These are phyloP conservation scores for Neofusicoccum sp. DNA, from an alignment of 2,329 filamentous ascomycete genomes.

Conservation along the genomic window DNA sequence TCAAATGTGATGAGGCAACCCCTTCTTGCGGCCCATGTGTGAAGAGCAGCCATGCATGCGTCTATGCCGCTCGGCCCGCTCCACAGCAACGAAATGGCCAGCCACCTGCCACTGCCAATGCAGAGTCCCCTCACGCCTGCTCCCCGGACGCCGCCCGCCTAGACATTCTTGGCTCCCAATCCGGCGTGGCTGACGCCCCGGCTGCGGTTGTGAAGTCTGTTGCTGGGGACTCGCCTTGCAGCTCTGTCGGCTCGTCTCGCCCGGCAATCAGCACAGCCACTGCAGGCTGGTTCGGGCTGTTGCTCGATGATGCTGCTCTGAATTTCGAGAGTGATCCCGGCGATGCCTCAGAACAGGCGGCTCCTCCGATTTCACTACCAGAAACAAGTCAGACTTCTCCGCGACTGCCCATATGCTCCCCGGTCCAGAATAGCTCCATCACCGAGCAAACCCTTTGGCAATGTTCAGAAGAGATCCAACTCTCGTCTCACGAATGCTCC, in stretches of 20 bases:
- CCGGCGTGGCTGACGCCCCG: neutral
- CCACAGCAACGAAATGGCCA: neutral
- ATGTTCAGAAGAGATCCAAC: neutral
- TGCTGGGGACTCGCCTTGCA: neutral
- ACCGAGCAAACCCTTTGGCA: slow-evolving; percentile 9
- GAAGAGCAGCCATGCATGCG: slow-evolving; percentile 44
- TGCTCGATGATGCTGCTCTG: slow-evolving; percentile 16
- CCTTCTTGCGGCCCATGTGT: slow-evolving; percentile 45
- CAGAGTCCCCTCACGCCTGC: neutral
- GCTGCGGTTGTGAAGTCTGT: neutral
- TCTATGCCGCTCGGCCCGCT: slow-evolving; percentile 27
- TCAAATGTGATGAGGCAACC: slow-evolving; percentile 52
- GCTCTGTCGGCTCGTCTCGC: slow-evolving; percentile 5
- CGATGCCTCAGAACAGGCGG: neutral
- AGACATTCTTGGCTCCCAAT: neutral
- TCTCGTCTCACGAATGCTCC: slow-evolving; percentile 10
- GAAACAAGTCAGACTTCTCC: neutral
- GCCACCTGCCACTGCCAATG: neutral
- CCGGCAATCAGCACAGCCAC: neutral
- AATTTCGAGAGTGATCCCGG: neutral
- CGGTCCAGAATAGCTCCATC: neutral
- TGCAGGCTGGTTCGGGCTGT: slow-evolving; percentile 14
- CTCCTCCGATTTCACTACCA: neutral
- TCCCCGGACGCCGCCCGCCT: neutral
- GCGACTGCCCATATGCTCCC: neutral